phyloP scores from a whole-genome alignment of 768 basidiomycete genomes.

The Phaeolepiota aurea region DNA sequence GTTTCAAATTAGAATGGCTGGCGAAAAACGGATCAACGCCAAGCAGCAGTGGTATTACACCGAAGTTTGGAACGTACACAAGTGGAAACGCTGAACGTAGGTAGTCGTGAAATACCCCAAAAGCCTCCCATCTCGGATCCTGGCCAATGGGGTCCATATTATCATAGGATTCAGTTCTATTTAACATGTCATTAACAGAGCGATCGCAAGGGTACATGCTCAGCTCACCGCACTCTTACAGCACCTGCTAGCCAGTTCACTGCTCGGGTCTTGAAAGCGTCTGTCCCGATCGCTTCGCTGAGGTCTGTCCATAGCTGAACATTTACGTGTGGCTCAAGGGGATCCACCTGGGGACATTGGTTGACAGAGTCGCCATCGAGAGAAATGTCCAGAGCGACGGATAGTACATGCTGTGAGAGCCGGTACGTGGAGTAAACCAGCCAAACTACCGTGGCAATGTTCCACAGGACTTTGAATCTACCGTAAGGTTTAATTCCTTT shows the following conservation, averaged over 20 bases:
- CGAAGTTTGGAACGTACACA: constrained; percentile 48
- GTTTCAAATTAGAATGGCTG: constrained; percentile 49
- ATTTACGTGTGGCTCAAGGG: constrained; percentile 30
- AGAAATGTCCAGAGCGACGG: no score
- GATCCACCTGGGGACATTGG: constrained; percentile 31
- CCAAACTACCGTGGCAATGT: no score
- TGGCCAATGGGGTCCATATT: constrained; percentile 35
- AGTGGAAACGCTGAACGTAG: constrained; percentile 49
- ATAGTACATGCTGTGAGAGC: no score
- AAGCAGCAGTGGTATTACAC: neutral
- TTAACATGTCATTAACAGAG: constrained; percentile 1
- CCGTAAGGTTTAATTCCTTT: no score
- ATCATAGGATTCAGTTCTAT: constrained; percentile 49
- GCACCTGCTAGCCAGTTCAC: constrained; percentile 42
- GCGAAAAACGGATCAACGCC: no score
- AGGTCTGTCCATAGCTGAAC: constrained; percentile 26
- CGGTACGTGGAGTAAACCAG: no score
- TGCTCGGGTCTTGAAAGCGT: constrained; percentile 29
- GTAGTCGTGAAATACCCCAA: constrained; percentile 46
- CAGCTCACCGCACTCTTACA: constrained; percentile 33
- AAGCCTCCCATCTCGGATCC: constrained; percentile 49
- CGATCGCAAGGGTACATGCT: neutral
- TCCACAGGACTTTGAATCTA: no score
- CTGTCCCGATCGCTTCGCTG: constrained; percentile 20
- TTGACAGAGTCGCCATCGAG: no score